Evolutionary conservation across 495 filamentous ascomycete genomes (phyloP).

Genomic region (Staphylotrichum longicolle): DNA sequence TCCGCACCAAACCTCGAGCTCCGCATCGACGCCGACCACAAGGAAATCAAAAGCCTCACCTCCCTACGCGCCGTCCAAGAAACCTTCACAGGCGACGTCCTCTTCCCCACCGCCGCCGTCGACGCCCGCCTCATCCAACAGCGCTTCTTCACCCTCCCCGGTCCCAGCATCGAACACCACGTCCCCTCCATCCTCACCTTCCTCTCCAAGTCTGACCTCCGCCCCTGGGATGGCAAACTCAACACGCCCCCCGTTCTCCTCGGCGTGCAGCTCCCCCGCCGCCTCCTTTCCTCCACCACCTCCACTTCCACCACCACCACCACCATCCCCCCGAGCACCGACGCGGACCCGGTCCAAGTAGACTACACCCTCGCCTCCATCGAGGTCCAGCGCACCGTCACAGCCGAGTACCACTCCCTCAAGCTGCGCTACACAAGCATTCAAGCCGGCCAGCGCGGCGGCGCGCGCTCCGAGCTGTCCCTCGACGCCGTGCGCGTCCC

Average conservation of each 20-base stretch:
- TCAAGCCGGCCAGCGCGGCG: conserved; percentile 44
- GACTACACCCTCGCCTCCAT: conserved; percentile 48
- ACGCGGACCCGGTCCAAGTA: conserved; percentile 28
- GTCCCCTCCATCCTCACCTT: conserved; percentile 37
- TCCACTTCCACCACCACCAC: not conserved
- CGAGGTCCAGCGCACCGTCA: conserved; percentile 42
- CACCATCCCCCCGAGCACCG: not conserved
- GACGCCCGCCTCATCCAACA: conserved; percentile 44
- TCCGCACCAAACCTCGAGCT: conserved; percentile 40
- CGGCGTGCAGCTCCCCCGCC: conserved; percentile 38
- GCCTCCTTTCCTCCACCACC: conserved; percentile 22
- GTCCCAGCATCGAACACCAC: conserved; percentile 17
- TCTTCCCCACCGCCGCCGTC: conserved; percentile 38
- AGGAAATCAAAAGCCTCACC: conserved; percentile 25
- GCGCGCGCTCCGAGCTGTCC: conserved; percentile 41
- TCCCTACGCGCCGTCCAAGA: conserved; percentile 27
- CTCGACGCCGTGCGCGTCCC: conserved; percentile 36
- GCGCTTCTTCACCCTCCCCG: conserved; percentile 31
- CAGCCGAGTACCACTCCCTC: conserved; percentile 39
- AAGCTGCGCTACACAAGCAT: conserved; percentile 44
- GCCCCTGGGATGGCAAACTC: conserved; percentile 35
- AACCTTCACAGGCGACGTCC: conserved; percentile 25
- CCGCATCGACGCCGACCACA: conserved; percentile 32
- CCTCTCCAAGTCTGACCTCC: conserved; percentile 37
- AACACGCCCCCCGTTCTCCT: conserved; percentile 37